A percentile compares a stretch with the other conserved stretches of the same genome.
Conservation (phyloP, 345 rosid genomes). For the Aegle marmelos region DNA sequence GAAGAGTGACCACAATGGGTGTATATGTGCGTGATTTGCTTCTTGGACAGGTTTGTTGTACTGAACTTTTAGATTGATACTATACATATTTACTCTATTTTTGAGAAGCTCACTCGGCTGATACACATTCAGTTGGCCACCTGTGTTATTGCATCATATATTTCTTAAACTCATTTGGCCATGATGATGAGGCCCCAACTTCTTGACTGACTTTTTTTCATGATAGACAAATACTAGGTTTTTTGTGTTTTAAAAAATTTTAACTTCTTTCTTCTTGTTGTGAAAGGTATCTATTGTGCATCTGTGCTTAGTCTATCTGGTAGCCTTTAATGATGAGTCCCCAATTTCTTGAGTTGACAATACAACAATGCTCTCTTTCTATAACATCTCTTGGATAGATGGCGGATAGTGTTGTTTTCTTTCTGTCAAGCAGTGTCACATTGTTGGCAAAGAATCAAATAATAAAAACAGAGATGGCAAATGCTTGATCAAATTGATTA, state of each 20-base stretch:
- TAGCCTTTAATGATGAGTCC: background rate
- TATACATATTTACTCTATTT: background rate
- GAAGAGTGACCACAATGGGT: conserved; percentile 86
- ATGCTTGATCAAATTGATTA: conserved; percentile 7
- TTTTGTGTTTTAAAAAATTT: background rate
- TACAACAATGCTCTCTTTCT: background rate
- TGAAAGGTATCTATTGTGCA: background rate
- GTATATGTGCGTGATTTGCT: conserved; percentile 90
- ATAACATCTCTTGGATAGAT: background rate
- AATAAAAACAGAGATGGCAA: background rate
- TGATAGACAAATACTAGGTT: background rate
- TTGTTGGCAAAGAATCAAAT: background rate
- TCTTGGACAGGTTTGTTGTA: conserved; percentile 83
- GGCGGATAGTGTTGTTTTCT: background rate
- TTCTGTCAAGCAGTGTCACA: background rate
- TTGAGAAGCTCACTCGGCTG: no score
- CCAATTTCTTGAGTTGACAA: background rate
- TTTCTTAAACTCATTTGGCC: background rate
- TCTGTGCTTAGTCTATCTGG: background rate
- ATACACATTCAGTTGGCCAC: background rate
- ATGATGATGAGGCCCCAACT: background rate
- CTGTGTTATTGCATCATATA: background rate
- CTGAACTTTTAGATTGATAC: background rate
- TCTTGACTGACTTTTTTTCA: background rate
- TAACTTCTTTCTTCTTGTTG: background rate